Evolutionary conservation across 2,329 filamentous ascomycete species (phyloP), one percentile per base, ranked within the genome.

Genomic region (Cladosporium velox): DNA sequence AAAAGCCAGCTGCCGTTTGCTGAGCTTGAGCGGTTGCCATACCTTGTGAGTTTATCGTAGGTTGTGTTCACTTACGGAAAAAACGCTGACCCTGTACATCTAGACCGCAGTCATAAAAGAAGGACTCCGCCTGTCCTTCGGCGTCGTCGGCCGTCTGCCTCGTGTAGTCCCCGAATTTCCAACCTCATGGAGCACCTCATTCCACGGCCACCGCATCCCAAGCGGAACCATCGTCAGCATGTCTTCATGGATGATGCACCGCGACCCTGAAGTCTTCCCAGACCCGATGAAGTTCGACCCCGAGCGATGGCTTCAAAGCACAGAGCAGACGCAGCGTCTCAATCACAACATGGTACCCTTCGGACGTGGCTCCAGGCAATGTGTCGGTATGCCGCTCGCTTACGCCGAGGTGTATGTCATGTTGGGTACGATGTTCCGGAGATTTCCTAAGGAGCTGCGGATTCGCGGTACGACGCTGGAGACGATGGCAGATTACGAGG

Each of bases 341-440:
- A 67, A 80, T 24, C 75, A 72, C 59, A 76, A 77, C 55, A 73
- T 80, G 49, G 74, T 80, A 14, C 70, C 78, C 0, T 80, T 79
- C 66, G 75, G 77, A 21, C 76, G 76, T 32, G 77, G 77, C 1
- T 72, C 72, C 1, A 67, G 77, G 21, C 72, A 74, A 59, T 79
- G 77, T 64, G 68, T 77, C 35, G 77, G 77, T 1, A 78, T 79
- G 72, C 52, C 52, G 26, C 30, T 57, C 5, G 52, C 52, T 18
- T 57, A 57, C 4, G 30, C 52, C 1, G 52, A 57, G 30, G 18
- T 57, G 1, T 57, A 57, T 34, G 30, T 57, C n/a, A 57, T 57
- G 30, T 6, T 57, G 18, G 52, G 52, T 1, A 57, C 26, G 18
- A 2, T 57, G 26, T 57, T 57, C 18, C 10, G 30, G 52, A 57